A percentile compares a stretch with the other conserved stretches of the same genome.
These are phyloP conservation scores for Penicillium robsamsonii DNA, from an alignment of 495 filamentous ascomycete species.

Conservation along the genomic window DNA sequence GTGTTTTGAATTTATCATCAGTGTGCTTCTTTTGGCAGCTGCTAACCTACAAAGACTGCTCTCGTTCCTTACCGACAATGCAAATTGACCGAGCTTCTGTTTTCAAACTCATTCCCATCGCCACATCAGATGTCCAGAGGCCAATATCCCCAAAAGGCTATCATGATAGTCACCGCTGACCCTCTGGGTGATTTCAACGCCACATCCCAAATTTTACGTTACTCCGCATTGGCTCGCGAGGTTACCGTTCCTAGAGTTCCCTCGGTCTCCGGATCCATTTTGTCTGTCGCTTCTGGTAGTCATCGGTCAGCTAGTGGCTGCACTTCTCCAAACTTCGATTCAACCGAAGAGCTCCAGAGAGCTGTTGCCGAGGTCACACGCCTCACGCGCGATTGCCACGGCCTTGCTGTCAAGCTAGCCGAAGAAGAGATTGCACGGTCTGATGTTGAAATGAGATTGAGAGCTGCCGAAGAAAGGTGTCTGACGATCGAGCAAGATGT, in stretches of 20 bases:
- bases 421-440: conserved; percentile 63
- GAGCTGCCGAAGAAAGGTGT: conserved; percentile 64
- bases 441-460: conserved; percentile 51
- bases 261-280: conserved; percentile 64
- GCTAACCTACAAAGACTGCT: conserved; percentile 53
- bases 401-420: conserved; percentile 50
- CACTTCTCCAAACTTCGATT: conserved; percentile 47
- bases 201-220: conserved; percentile 92
- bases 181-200: conserved; percentile 93
- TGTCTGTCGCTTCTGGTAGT: conserved; percentile 43
- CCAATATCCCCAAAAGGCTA: conserved; percentile 74
- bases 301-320: conserved; percentile 43
- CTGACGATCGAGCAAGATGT: conserved; percentile 76
- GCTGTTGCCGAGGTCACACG: conserved; percentile 72
- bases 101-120: conserved; percentile 90
- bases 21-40: background rate
- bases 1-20: conserved; percentile 18
- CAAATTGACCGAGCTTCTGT: conserved; percentile 93
- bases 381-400: conserved; percentile 71
- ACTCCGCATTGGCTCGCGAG: conserved; percentile 90
- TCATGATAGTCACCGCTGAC: conserved; percentile 97
- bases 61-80: conserved; percentile 92
- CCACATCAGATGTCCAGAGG: conserved; percentile 53
- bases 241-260: conserved; percentile 88
- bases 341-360: conserved; percentile 69